Conservation (phyloP, 1,284 basidiomycete species). For the Cutaneotrichosporon arboriforme region DNA sequence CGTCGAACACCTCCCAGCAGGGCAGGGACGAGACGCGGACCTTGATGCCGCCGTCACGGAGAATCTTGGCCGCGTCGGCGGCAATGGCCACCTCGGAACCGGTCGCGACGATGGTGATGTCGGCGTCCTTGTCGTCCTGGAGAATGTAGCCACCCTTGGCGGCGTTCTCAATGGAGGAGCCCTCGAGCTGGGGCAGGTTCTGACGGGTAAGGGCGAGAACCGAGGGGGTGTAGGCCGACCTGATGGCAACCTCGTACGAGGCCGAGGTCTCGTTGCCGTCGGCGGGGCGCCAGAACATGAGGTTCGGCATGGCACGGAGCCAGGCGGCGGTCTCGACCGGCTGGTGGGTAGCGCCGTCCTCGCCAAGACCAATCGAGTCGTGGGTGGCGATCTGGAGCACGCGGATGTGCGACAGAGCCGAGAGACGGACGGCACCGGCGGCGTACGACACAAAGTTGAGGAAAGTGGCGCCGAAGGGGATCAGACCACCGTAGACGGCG, state of each 20-base stretch:
- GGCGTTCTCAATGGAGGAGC: slow-evolving; percentile 78
- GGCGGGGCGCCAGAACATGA: slow-evolving; percentile 85
- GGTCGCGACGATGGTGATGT: slow-evolving; percentile 79
- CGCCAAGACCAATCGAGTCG: slow-evolving; percentile 82
- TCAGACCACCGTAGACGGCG: slow-evolving; percentile 71
- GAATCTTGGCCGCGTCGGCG: slow-evolving; percentile 72
- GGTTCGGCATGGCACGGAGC: slow-evolving; percentile 83
- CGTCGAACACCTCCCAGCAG: slow-evolving; percentile 80
- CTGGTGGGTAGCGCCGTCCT: slow-evolving; percentile 91
- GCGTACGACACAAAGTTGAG: slow-evolving; percentile 94
- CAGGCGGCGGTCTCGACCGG: slow-evolving; percentile 74
- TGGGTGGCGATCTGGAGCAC: slow-evolving; percentile 69
- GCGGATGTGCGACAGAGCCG: slow-evolving; percentile 80
- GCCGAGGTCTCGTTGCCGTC: slow-evolving; percentile 93
- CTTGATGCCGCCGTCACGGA: slow-evolving; percentile 71
- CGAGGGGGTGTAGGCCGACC: slow-evolving; percentile 70
- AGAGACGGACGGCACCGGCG: slow-evolving; percentile 81
- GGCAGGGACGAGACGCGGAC: slow-evolving; percentile 80
- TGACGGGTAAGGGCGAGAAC: slow-evolving; percentile 45
- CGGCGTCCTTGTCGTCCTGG: slow-evolving; percentile 63
- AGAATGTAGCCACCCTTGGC: slow-evolving; percentile 83
- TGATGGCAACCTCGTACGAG: slow-evolving; percentile 74
- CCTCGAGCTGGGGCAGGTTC: slow-evolving; percentile 78
- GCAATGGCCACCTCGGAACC: slow-evolving; percentile 76
- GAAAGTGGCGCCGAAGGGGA: slow-evolving; percentile 85